Percentiles rank a stretch among this genome's conserved stretches.
phyloP scores from a whole-genome alignment of 179 eudicot genomes.

The Drosera spatulata region DNA sequence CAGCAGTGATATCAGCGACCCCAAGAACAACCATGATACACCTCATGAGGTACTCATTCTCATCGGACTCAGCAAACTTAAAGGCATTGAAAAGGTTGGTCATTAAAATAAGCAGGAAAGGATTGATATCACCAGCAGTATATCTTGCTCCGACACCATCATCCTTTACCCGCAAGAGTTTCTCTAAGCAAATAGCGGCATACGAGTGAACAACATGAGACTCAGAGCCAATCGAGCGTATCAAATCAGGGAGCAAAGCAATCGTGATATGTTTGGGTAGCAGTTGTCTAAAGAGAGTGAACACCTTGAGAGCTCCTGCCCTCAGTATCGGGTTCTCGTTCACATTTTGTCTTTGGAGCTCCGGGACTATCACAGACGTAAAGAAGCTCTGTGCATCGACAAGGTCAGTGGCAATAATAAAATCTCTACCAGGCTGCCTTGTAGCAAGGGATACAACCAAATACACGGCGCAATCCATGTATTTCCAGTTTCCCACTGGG shows the following conservation, averaged over 20 bases:
- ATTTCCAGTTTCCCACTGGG: conserved; percentile 79
- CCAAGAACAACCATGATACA: conserved; percentile 97
- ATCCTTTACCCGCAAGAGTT: conserved; percentile 81
- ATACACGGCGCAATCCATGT: conserved; percentile 86
- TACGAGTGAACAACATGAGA: conserved; percentile 96
- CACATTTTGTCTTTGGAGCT: conserved; percentile 72
- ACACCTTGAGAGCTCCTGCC: conserved; percentile 86
- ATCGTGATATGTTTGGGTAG: conserved; percentile 61
- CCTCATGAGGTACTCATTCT: conserved; percentile 91
- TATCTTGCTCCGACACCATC: conserved; percentile 67
- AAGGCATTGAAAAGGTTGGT: conserved; percentile 72
- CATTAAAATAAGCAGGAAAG: conserved; percentile 52
- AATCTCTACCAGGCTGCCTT: conserved; percentile 54
- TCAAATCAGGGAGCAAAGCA: conserved; percentile 72
- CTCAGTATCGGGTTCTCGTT: conserved; percentile 82
- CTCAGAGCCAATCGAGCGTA: conserved; percentile 58
- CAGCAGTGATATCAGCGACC: conserved; percentile 62
- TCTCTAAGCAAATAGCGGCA: conserved; percentile 83
- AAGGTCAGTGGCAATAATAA: conserved; percentile 64
- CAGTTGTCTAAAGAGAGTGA: conserved; percentile 73
- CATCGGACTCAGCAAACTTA: conserved; percentile 83
- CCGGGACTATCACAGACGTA: conserved; percentile 69
- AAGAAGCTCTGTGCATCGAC: conserved; percentile 78
- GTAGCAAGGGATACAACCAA: conserved; percentile 73
- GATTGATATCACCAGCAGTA: conserved; percentile 49